Evolutionary conservation across 345 rosid species (phyloP).

Genomic region (Anacardium occidentale): DNA sequence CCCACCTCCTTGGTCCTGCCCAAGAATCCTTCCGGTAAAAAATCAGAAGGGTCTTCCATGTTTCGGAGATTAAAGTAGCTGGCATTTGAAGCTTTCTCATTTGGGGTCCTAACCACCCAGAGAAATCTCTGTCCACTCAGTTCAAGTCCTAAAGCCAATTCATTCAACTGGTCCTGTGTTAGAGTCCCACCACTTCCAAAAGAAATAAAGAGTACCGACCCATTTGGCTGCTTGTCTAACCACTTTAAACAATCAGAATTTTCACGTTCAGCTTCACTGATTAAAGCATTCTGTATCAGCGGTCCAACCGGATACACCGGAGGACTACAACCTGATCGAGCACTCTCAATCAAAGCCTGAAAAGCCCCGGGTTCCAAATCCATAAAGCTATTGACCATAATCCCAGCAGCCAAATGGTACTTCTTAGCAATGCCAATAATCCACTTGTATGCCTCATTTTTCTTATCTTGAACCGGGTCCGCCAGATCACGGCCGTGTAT

Average conservation of each 20-base stretch:
- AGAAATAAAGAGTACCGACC: conserved; percentile 27
- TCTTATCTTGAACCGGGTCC: conserved; percentile 23
- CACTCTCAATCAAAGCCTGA: conserved; percentile 21
- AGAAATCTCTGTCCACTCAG: conserved; percentile 32
- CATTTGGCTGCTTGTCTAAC: conserved; percentile 28
- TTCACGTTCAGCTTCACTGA: not conserved
- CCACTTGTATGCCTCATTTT: conserved; percentile 19
- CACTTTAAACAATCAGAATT: conserved; percentile 26
- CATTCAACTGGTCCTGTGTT: conserved; percentile 20
- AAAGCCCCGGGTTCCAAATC: conserved; percentile 9
- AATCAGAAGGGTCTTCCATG: conserved; percentile 15
- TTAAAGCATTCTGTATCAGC: not conserved
- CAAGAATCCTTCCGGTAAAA: conserved; percentile 32
- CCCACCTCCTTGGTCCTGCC: conserved; percentile 29
- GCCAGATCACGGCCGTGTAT: conserved; percentile 17
- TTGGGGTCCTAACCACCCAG: conserved; percentile 32
- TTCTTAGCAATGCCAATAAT: conserved; percentile 10
- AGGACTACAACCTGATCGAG: not conserved
- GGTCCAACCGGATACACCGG: conserved; percentile 32
- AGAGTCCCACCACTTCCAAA: conserved; percentile 42
- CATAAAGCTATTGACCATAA: conserved; percentile 20
- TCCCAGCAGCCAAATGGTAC: conserved; percentile 23
- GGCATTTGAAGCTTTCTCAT: conserved; percentile 15
- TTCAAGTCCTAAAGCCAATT: conserved; percentile 33
- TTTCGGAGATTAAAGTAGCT: conserved; percentile 16